Evolutionary conservation across 345 rosid species (phyloP), one percentile per base, ranked within the genome.

Genomic region (Mangifera indica): DNA sequence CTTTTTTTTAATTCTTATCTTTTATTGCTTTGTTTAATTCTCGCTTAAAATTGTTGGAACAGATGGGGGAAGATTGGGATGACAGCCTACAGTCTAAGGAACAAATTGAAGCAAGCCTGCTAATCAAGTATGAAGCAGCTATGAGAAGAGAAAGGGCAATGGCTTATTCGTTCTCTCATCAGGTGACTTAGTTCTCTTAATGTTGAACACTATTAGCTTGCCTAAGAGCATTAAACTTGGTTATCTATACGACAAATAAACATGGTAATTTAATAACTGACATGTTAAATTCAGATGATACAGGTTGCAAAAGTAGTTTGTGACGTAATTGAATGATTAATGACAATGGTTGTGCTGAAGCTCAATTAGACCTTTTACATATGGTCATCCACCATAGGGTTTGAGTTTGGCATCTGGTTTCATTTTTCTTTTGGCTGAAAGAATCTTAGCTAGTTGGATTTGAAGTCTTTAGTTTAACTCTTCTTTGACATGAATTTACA

Each of bases 61-160:
- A 91, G 99, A 87, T 83, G 40, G 96, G 90, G n/a, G 98, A 89
- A 66, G 87, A 88, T 46, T 93, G 98, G 99, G 87, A 91, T 80
- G 98, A 93, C 80, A 93, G 97, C 72, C 72, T 83, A 58, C 97
- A 91, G 74, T 93, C 99, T 5, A 93, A 87, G 84, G 97, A 91
- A 78, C 92, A 93, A 76, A 76, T 93, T n/a, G 97, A 95, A 80
- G 84, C 91, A 0, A 91, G 81, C 69, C 78, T 95, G 77, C 83
- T 95, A 48, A 84, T 80, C 88, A 93, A 88, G 87, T 87, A 85
- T 48, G 99, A 93, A 77, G 98, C 98, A n/a, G 67, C 97, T 2
- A 82, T 87, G 99, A 87, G 94, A 84, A 89, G 98, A 76, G 99
- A 95, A 83, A 84, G 94, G 74, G 89, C 96, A 42, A 67, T 91